phyloP scores from a whole-genome alignment of 768 basidiomycete genomes.

The Hericium alpestre region DNA sequence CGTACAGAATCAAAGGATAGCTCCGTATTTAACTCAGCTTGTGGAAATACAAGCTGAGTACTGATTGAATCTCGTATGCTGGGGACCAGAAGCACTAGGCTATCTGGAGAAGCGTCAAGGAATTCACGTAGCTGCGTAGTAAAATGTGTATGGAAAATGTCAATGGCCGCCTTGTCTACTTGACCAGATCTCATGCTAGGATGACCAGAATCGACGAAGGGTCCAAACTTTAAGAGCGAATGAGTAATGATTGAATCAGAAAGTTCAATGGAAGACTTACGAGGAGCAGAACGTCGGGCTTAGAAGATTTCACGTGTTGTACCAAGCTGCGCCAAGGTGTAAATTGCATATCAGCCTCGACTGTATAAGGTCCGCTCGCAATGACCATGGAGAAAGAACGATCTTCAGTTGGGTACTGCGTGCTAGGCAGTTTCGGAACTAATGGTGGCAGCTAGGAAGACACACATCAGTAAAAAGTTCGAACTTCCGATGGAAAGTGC shows the following conservation, averaged over 20 bases:
- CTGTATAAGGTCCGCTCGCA: constrained; percentile 81
- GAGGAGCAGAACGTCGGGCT: constrained; percentile 70
- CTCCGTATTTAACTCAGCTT: constrained; percentile 44
- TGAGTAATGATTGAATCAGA: background rate
- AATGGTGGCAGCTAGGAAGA: constrained; percentile 50
- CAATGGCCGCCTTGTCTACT: constrained; percentile 46
- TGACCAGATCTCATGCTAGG: constrained; percentile 69
- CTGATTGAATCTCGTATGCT: constrained; percentile 74
- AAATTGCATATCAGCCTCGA: constrained; percentile 67
- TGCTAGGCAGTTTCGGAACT: constrained; percentile 29
- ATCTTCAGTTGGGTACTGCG: constrained; percentile 25
- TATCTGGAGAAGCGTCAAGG: constrained; percentile 52
- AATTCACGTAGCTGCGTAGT: constrained; percentile 44
- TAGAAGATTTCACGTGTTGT: constrained; percentile 44
- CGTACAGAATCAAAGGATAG: constrained; percentile 44
- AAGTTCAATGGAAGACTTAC: constrained; percentile 30
- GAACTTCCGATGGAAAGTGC: background rate
- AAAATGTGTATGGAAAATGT: constrained; percentile 63
- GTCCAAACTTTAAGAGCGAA: constrained; percentile 56
- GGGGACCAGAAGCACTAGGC: constrained; percentile 70
- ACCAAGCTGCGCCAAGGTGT: constrained; percentile 59
- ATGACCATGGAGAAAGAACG: constrained; percentile 54
- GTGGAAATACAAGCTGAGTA: constrained; percentile 78
- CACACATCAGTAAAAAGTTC: background rate
- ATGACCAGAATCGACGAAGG: constrained; percentile 78